A percentile compares a stretch with the other conserved stretches of the same genome.
Conservation (phyloP, 148 eudicot genomes). For the Rhododendron ovatum region DNA sequence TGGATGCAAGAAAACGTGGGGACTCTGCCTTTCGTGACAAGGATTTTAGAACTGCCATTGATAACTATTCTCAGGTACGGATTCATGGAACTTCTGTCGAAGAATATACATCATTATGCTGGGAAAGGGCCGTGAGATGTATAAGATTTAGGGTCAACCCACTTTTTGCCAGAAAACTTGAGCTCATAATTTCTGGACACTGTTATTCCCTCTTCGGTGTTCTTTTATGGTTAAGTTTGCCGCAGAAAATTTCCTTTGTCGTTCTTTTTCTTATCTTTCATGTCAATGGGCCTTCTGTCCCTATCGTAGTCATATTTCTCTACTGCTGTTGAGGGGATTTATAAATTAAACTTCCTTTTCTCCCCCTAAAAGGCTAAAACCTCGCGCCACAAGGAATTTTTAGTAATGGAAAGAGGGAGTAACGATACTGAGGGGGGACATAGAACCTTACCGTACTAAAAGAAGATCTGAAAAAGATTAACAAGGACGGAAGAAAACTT, state of each 20-base stretch:
- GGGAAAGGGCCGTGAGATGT: not conserved
- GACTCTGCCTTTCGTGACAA: constrained; percentile 78
- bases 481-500: not conserved
- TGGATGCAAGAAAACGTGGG: constrained; percentile 82
- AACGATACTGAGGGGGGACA: not conserved
- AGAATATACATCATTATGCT: not conserved
- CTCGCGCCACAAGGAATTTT: not conserved
- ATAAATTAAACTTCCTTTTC: not conserved
- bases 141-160: not conserved
- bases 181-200: not conserved
- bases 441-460: not conserved
- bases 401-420: not conserved
- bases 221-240: not conserved
- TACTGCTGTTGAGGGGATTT: not conserved
- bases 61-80: constrained; percentile 78
- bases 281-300: not conserved
- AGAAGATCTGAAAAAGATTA: not conserved
- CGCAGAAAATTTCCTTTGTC: not conserved
- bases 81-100: not conserved
- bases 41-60: constrained; percentile 74
- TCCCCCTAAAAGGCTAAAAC: not conserved
- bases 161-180: not conserved
- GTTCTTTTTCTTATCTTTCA: not conserved
- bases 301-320: not conserved
- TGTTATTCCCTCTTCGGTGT: not conserved